phyloP scores from a whole-genome alignment of 192 early-diverging fungal genomes.

The Backusella tuberculispora region DNA sequence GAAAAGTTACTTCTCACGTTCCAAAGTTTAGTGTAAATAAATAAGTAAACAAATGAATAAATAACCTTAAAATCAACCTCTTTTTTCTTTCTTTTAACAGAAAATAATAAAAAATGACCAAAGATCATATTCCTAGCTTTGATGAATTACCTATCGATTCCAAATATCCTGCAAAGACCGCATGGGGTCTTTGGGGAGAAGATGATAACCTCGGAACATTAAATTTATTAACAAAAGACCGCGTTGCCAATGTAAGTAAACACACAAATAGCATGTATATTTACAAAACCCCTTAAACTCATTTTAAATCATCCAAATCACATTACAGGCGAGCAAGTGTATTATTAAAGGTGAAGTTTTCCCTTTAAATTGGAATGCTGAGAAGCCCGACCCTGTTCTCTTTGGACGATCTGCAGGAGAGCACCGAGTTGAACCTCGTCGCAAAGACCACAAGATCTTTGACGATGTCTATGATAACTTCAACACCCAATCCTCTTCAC shows the following conservation, averaged over 20 bases:
- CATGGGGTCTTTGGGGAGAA: slow-evolving; percentile 43
- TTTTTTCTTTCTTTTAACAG: background rate
- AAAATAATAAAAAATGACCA: background rate
- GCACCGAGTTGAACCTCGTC: background rate
- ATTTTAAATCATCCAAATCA: background rate
- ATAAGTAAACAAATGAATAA: no score
- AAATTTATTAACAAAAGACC: slow-evolving; percentile 31
- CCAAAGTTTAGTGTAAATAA: no score
- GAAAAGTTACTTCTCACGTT: no score
- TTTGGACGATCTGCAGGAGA: slow-evolving; percentile 23
- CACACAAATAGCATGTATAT: background rate
- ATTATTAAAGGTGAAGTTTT: slow-evolving; percentile 31
- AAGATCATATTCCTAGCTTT: slow-evolving; percentile 24
- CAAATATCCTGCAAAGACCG: slow-evolving; percentile 29
- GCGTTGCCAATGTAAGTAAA: slow-evolving; percentile 15
- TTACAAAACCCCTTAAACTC: background rate
- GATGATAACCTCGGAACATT: slow-evolving; percentile 39
- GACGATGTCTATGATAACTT: slow-evolving; percentile 41
- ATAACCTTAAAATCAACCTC: no score
- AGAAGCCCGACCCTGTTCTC: slow-evolving; percentile 19
- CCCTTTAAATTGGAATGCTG: slow-evolving; percentile 37
- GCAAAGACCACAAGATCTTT: background rate
- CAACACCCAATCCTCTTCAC: slow-evolving; percentile 41
- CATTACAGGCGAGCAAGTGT: slow-evolving; percentile 30
- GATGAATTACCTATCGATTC: slow-evolving; percentile 40